phyloP scores from a whole-genome alignment of 208 protist species.

The Leishmania gerbilli region DNA sequence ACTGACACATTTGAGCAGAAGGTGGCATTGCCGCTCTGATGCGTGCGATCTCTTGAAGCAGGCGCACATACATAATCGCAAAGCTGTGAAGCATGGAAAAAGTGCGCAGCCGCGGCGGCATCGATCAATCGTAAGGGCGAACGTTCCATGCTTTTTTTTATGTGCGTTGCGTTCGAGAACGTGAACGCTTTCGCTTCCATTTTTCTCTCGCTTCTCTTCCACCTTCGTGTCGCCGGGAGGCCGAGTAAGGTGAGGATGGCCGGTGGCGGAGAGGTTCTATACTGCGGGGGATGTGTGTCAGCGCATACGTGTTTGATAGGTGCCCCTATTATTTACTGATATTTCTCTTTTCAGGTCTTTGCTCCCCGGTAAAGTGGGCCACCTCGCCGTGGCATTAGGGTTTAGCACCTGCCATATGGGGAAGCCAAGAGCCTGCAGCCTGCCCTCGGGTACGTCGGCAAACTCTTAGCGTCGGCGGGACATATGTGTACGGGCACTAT shows the following conservation, averaged over 20 bases:
- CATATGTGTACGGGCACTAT: neutral
- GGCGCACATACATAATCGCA: neutral
- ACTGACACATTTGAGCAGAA: conserved; percentile 48
- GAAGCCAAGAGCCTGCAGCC: neutral
- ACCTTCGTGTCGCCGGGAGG: neutral
- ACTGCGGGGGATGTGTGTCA: neutral
- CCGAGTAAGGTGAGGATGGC: neutral
- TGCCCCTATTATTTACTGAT: neutral
- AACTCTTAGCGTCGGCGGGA: neutral
- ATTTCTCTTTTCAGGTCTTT: neutral
- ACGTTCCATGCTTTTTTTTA: no score
- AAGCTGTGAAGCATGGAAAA: neutral
- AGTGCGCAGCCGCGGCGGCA: neutral
- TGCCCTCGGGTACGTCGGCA: neutral
- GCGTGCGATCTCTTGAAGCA: neutral
- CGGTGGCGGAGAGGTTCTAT: neutral
- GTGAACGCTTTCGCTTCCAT: neutral
- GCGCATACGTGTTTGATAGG: neutral
- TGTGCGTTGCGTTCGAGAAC: neutral
- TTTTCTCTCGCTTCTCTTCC: neutral
- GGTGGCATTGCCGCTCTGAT: neutral
- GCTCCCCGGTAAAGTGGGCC: neutral
- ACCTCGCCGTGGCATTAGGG: neutral
- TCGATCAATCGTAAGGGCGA: neutral
- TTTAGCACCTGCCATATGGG: neutral